Evolutionary conservation across 2,329 filamentous ascomycete species (phyloP).

Genomic region (Pestalotiopsis sp.): DNA sequence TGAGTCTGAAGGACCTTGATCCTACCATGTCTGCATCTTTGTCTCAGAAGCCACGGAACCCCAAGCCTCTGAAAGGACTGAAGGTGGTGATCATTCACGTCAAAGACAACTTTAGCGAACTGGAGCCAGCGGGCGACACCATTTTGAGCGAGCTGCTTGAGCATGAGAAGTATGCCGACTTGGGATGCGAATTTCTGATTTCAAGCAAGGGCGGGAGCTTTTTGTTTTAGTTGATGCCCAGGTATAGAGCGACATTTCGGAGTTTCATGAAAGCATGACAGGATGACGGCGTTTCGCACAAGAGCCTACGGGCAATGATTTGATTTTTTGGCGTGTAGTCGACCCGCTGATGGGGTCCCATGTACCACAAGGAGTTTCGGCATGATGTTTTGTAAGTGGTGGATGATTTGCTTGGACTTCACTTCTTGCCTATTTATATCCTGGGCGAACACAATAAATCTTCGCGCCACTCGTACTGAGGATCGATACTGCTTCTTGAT

Average conservation of each 20-base stretch:
- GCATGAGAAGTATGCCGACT: conserved; percentile 63
- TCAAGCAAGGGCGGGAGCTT: conserved; percentile 67
- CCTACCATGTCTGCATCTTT: conserved; percentile 6
- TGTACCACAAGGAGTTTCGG: neutral
- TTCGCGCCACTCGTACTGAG: neutral
- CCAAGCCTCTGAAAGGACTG: conserved; percentile 67
- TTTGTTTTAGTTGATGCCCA: conserved; percentile 40
- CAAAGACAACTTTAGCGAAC: conserved; percentile 83
- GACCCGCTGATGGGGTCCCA: neutral
- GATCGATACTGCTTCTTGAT: neutral
- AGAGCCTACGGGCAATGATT: neutral
- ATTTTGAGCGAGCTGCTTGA: conserved; percentile 73
- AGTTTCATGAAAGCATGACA: neutral
- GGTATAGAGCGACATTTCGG: neutral
- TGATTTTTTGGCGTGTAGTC: neutral
- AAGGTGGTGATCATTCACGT: conserved; percentile 90
- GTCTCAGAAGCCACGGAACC: conserved; percentile 22
- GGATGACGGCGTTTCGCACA: neutral
- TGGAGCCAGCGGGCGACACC: conserved; percentile 60
- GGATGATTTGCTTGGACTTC: neutral
- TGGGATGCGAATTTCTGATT: conserved; percentile 82
- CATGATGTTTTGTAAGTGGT: neutral
- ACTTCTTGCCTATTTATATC: neutral
- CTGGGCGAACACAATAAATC: neutral
- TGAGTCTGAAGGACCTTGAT: conserved; percentile 43